Conservation (phyloP, 352 stramenopile genomes). For the Globisporangium irregulare region DNA sequence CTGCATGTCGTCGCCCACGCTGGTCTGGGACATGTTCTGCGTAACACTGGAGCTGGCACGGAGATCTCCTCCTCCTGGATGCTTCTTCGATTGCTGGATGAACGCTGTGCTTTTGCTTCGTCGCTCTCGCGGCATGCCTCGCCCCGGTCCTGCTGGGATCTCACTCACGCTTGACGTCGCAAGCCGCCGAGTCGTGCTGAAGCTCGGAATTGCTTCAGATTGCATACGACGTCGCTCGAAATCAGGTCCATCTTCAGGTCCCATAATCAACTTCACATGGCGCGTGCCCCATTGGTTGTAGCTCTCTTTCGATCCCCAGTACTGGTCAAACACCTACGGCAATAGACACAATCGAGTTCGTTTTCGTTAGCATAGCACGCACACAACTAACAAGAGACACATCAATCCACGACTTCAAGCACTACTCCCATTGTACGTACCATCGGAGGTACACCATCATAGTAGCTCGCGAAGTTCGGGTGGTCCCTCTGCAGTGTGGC, state of each 20-base stretch:
- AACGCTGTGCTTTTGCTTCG: slow-evolving; percentile 74
- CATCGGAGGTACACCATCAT: slow-evolving; percentile 34
- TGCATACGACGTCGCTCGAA: slow-evolving; percentile 39
- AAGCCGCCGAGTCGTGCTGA: slow-evolving; percentile 7
- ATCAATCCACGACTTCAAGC: background rate
- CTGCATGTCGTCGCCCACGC: slow-evolving; percentile 28
- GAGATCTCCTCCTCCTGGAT: slow-evolving; percentile 4
- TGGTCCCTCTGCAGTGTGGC: slow-evolving; percentile 55
- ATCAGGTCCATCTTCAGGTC: slow-evolving; percentile 26
- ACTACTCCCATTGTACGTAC: background rate
- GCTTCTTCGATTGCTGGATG: slow-evolving; percentile 36
- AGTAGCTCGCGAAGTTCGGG: slow-evolving; percentile 57
- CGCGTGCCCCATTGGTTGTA: slow-evolving; percentile 55
- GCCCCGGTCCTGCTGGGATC: background rate
- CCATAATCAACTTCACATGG: slow-evolving; percentile 44
- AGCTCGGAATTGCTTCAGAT: slow-evolving; percentile 24
- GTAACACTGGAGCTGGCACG: slow-evolving; percentile 12
- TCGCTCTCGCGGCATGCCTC: slow-evolving; percentile 32
- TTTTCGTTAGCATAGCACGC: background rate
- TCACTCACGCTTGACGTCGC: slow-evolving; percentile 20
- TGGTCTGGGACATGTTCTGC: slow-evolving; percentile 7
- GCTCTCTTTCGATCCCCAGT: slow-evolving; percentile 67
- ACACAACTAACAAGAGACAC: background rate
- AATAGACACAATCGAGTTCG: background rate
- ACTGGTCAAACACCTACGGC: slow-evolving; percentile 36